Base-by-base conservation (phyloP, 208 protist genomes). In the Crithidia expoeki region DNA sequence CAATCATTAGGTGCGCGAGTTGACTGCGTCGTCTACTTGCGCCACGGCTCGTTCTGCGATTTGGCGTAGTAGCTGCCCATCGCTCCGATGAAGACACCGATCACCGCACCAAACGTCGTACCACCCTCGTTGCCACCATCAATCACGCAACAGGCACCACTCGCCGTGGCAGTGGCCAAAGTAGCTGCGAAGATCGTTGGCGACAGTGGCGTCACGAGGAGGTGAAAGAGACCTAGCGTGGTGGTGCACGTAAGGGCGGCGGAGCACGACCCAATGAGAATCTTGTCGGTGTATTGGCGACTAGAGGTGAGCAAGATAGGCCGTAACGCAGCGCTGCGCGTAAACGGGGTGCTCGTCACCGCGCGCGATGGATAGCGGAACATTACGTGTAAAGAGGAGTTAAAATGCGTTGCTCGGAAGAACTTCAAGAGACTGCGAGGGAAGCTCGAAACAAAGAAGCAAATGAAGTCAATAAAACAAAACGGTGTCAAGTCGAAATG, bases 1-100 rank as follows among this genome's bases (percentile, higher is more conserved):
- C 36, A 40, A n/a, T n/a, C n/a, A n/a, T n/a, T n/a, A n/a, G n/a
- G n/a, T n/a, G n/a, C n/a, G n/a, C n/a, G n/a, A n/a, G n/a, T n/a
- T n/a, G n/a, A n/a, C n/a, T 34, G 23, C 38, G 12, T 10, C 12
- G 38, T 50, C 78, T 80, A 96, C 81, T 96, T 94, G 2, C 89
- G 74, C 92, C 92, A 96, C 40, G 92, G 92, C 79, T 96, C 89
- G 55, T 88, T 92, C 68, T 84, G 77, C 7, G 89, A 90, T 75
- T 96, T 96, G 30, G 86, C 86, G 83, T 95, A 95, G 79, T 79
- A 94, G 33, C 92, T 86, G 14, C 92, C 92, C 66, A 95, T 89
- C 16, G 74, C 89, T 9, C 89, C 92, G 56, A 94, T 72, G 34
- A 96, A 85, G 27, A 94, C 73, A 23, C 92, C 92, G 16, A 87